Evolutionary conservation across 768 basidiomycete genomes (phyloP).

Genomic region (Gymnopilus junonius): DNA sequence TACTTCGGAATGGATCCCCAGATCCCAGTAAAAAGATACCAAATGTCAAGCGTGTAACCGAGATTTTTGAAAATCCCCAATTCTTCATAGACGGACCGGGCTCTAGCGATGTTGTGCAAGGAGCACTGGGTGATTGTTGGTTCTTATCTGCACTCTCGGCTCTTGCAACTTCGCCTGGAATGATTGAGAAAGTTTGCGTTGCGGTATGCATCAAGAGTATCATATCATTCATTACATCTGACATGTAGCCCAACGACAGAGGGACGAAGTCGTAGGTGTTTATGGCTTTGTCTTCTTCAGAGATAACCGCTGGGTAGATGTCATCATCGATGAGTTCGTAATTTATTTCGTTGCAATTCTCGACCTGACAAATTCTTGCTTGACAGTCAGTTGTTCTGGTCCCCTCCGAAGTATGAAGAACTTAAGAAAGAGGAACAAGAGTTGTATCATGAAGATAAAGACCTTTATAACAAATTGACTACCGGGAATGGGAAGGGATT

Average conservation of each 20-base stretch:
- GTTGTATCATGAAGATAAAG: constrained; percentile 48
- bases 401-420: constrained; percentile 48
- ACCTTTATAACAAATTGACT: constrained; percentile 38
- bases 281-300: constrained; percentile 58
- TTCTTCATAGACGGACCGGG: constrained; percentile 38
- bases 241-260: constrained; percentile 21
- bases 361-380: not conserved
- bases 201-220: constrained; percentile 22
- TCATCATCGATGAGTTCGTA: constrained; percentile 53
- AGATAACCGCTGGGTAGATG: constrained; percentile 47
- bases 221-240: not conserved
- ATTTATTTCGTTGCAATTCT: not conserved
- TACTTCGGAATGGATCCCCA: constrained; percentile 38
- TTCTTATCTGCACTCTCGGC: constrained; percentile 55
- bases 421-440: constrained; percentile 35
- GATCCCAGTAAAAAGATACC: constrained; percentile 27
- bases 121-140: constrained; percentile 55
- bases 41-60: constrained; percentile 49
- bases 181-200: constrained; percentile 56
- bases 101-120: constrained; percentile 54
- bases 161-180: constrained; percentile 41
- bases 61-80: constrained; percentile 53
- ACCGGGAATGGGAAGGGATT: constrained; percentile 41
- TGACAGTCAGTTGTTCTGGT: constrained; percentile 43
- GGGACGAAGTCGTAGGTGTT: constrained; percentile 50